Conservation (phyloP, 306 rosid genomes). For the Vicia faba region DNA sequence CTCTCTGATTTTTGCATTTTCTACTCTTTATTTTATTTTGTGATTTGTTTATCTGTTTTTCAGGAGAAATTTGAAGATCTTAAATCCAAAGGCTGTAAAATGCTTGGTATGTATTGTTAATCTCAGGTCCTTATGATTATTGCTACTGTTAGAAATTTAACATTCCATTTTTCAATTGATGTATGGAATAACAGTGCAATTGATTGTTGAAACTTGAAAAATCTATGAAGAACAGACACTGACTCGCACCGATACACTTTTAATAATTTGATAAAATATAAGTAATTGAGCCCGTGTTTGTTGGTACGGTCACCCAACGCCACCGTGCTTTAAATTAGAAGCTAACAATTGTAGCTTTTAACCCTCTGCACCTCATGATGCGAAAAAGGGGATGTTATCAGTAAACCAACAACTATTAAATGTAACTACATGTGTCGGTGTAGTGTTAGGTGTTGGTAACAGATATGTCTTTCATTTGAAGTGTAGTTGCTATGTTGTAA, state of each 20-base stretch:
- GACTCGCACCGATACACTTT: not conserved
- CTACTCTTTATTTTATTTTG: not conserved
- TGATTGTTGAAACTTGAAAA: slow-evolving; percentile 3
- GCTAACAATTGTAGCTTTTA: not conserved
- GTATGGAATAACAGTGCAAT: not conserved
- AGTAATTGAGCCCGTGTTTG: not conserved
- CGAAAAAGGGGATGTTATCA: not conserved
- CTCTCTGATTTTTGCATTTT: not conserved
- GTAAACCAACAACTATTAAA: not conserved
- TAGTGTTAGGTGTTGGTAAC: not conserved
- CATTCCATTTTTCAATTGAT: not conserved
- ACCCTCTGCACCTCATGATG: not conserved
- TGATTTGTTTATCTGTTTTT: slow-evolving; percentile 18
- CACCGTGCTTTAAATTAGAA: not conserved
- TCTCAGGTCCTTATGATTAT: not conserved
- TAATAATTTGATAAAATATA: not conserved
- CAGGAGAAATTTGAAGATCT: slow-evolving; percentile 90
- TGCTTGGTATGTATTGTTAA: slow-evolving; percentile 56
- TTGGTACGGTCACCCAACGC: not conserved
- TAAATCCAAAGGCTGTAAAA: slow-evolving; percentile 70
- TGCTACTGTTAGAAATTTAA: not conserved
- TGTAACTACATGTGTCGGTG: not conserved
- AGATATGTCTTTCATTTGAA: not conserved
- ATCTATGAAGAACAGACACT: not conserved
- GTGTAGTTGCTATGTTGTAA: not conserved